Conservation (phyloP, 805 yeast species). For the Candida hungchunana region DNA sequence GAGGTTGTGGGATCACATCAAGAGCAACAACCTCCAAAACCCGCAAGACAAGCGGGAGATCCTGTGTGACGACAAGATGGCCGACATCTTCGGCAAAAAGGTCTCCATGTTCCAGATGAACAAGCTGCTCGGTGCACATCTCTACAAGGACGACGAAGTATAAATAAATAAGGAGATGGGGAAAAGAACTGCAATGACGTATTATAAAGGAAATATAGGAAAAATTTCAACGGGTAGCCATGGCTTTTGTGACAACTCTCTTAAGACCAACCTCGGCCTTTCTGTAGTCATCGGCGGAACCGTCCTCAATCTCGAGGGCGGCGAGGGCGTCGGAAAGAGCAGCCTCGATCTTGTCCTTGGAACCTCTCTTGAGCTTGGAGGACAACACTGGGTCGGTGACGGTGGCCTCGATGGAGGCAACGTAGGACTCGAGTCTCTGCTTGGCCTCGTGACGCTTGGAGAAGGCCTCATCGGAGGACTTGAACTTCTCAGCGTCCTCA, state of each 20-base stretch:
- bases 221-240: conserved; percentile 93
- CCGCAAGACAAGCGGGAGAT: conserved; percentile 64
- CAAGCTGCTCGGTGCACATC: conserved; percentile 48
- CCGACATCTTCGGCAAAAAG: conserved; percentile 54
- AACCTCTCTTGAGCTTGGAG: conserved; percentile 94
- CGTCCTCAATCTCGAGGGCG: conserved; percentile 94
- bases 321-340: conserved; percentile 98
- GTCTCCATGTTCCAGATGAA: conserved; percentile 56
- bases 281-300: conserved; percentile 95
- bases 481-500: conserved; percentile 97
- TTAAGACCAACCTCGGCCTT: conserved; percentile 98
- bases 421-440: conserved; percentile 98
- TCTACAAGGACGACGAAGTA: conserved; percentile 34
- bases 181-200: conserved; percentile 11
- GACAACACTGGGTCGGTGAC: conserved; percentile 98
- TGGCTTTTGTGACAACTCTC: conserved; percentile 99
- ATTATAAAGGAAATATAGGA: conserved; percentile 14
- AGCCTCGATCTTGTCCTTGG: conserved; percentile 95
- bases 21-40: conserved; percentile 56
- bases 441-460: conserved; percentile 99
- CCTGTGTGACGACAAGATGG: conserved; percentile 54
- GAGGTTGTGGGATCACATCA: conserved; percentile 66
- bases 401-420: conserved; percentile 90
- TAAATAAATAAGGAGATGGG: conserved; percentile 9
- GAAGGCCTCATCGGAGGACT: conserved; percentile 98